phyloP scores from a whole-genome alignment of 805 yeast genomes.

The Ogataea sp. region DNA sequence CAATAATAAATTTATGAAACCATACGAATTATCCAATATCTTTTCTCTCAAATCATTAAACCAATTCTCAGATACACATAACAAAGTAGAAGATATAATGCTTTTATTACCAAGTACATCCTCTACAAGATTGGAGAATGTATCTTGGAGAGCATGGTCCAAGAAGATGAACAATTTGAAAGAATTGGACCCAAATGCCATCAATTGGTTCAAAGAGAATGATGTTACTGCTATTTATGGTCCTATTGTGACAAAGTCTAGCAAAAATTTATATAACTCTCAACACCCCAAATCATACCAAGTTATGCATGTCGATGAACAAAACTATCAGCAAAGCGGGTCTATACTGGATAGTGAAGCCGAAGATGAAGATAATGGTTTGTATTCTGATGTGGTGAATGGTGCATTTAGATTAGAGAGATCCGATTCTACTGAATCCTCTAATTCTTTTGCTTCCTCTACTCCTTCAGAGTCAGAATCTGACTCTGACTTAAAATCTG shows the following conservation, averaged over 20 bases:
- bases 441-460: background rate
- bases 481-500: background rate
- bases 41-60: constrained; percentile 14
- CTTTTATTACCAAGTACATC: constrained; percentile 26
- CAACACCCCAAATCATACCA: too few species aligned
- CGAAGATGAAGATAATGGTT: background rate
- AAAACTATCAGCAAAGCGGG: background rate
- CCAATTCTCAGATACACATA: constrained; percentile 4
- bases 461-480: too few species aligned
- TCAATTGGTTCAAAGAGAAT: constrained; percentile 47
- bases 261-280: too few species aligned
- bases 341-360: background rate
- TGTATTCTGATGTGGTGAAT: background rate
- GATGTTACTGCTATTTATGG: constrained; percentile 51
- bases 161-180: constrained; percentile 56
- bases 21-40: constrained; percentile 22
- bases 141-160: constrained; percentile 95
- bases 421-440: background rate
- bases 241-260: constrained; percentile 30
- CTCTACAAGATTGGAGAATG: constrained; percentile 56
- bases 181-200: constrained; percentile 34
- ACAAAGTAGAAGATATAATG: constrained; percentile 25
- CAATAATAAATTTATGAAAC: constrained; percentile 26
- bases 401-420: background rate
- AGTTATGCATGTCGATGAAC: too few species aligned